Evolutionary conservation across 495 filamentous ascomycete genomes (phyloP).

Genomic region (Talaromyces stipitatus): DNA sequence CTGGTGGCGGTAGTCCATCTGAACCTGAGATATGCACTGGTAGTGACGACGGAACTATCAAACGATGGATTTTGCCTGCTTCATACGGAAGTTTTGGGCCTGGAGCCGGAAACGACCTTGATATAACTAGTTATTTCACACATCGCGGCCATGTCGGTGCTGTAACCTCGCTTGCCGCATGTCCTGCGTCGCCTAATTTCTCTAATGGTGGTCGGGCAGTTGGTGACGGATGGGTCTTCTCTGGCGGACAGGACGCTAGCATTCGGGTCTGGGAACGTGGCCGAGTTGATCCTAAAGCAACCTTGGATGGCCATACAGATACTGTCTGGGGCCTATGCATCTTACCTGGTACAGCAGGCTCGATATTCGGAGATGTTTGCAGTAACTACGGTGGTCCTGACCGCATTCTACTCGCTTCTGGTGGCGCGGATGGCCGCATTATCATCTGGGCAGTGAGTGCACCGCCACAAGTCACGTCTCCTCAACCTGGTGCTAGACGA

Average conservation of each 20-base stretch:
- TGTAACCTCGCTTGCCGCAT: slow-evolving; percentile 82
- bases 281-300: slow-evolving; percentile 90
- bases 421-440: slow-evolving; percentile 83
- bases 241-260: slow-evolving; percentile 88
- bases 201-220: slow-evolving; percentile 76
- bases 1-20: slow-evolving; percentile 84
- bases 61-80: slow-evolving; percentile 89
- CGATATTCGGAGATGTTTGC: slow-evolving; percentile 64
- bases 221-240: slow-evolving; percentile 96
- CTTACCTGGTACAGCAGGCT: slow-evolving; percentile 72
- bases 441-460: slow-evolving; percentile 92
- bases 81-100: slow-evolving; percentile 56
- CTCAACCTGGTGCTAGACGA: slow-evolving; percentile 61
- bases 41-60: slow-evolving; percentile 91
- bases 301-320: slow-evolving; percentile 88
- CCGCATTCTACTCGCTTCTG: slow-evolving; percentile 81
- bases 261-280: slow-evolving; percentile 93
- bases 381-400: slow-evolving; percentile 68
- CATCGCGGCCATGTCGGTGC: slow-evolving; percentile 86
- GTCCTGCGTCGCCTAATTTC: slow-evolving; percentile 75
- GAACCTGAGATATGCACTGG: slow-evolving; percentile 96
- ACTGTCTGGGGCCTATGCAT: slow-evolving; percentile 94
- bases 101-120: slow-evolving; percentile 61
- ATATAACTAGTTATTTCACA: slow-evolving; percentile 88
- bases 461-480: slow-evolving; percentile 76